Evolutionary conservation across 768 basidiomycete genomes (phyloP), one percentile per base, ranked within the genome.

Genomic region (Mycena metata): DNA sequence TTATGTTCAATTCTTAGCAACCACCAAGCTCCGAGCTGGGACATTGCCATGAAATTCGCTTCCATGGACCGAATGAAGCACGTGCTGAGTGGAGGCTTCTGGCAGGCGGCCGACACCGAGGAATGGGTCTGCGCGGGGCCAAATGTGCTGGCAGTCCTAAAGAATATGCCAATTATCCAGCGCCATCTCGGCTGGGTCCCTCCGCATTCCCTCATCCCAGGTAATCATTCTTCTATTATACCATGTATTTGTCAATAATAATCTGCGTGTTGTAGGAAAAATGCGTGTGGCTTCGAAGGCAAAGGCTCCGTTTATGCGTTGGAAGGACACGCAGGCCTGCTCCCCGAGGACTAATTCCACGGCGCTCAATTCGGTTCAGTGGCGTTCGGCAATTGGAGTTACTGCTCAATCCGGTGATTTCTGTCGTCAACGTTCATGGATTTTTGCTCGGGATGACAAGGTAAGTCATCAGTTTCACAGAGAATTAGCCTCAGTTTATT

Each of bases 11-110:
- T 85, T 30, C 71, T 79, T 26, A 80, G 78, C 12, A 86, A 86
- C 59, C 84, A 83, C 36, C 79, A 77, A 17, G 80, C 83, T 0
- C 83, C 84, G 12, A 84, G 85, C 46, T 79, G 80, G 1, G 79
- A 82, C 58, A 81, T 84, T 54, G 83, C 83, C 0, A 41, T 66
- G 6, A 68, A 79, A 15, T 74, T 84, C 8, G 73, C 79, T 0
- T 60, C 72, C 0, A 75, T 77, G 30, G 76, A 83, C 17, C 33
- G 60, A 0, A 59, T 83, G 2, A 79, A 80, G 74, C 76, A 80
- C 46, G 8, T 75, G 56, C 46, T 81, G 45, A 66, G 70, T 52
- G 74, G 83, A 39, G 79, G 84, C 0, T 80, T 74, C 74, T 78
- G 75, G 74, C 45, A 43, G 35, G 60, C 59, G 11, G 54, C 66